phyloP scores from a whole-genome alignment of 2,329 filamentous ascomycete species.

The Stachybotrys echinatus region DNA sequence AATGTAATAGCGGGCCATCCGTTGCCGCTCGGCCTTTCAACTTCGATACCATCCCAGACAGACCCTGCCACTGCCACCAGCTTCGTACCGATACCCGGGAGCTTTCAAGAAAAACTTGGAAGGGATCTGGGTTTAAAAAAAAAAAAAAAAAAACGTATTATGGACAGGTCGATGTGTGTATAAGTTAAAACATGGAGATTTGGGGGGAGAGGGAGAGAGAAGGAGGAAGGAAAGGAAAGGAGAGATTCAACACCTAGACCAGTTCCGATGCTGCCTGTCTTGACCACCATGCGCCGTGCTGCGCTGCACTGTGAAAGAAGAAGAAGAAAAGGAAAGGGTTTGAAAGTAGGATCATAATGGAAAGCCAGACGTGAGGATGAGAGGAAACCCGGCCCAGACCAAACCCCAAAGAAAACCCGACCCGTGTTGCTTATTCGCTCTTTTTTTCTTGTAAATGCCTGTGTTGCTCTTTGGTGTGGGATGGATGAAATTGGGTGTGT shows the following conservation, averaged over 20 bases:
- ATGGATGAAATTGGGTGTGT: neutral
- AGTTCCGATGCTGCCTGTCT: constrained; percentile 33
- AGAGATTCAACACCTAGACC: constrained; percentile 22
- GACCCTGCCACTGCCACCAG: constrained; percentile 13
- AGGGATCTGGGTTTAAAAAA: no score
- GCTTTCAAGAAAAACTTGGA: neutral
- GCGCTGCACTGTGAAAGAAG: constrained; percentile 28
- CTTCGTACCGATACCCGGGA: constrained; percentile 9
- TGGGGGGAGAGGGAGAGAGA: neutral
- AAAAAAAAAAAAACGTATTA: constrained; percentile 16
- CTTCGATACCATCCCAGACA: constrained; percentile 13
- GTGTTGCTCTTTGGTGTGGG: neutral
- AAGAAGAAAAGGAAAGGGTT: constrained; percentile 11
- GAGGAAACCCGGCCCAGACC: constrained; percentile 11
- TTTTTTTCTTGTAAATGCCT: neutral
- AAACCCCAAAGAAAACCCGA: constrained; percentile 10
- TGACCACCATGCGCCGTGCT: constrained; percentile 32
- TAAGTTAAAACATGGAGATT: constrained; percentile 15
- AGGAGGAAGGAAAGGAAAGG: constrained; percentile 10
- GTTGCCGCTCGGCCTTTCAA: neutral
- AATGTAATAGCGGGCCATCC: neutral
- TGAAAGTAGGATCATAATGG: constrained; percentile 26
- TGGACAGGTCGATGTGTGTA: constrained; percentile 11
- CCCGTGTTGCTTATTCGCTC: constrained; percentile 6
- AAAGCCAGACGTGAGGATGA: constrained; percentile 25